Base-by-base conservation (phyloP, 371 early-diverging fungal genomes). In the Mortierella sp. region DNA sequence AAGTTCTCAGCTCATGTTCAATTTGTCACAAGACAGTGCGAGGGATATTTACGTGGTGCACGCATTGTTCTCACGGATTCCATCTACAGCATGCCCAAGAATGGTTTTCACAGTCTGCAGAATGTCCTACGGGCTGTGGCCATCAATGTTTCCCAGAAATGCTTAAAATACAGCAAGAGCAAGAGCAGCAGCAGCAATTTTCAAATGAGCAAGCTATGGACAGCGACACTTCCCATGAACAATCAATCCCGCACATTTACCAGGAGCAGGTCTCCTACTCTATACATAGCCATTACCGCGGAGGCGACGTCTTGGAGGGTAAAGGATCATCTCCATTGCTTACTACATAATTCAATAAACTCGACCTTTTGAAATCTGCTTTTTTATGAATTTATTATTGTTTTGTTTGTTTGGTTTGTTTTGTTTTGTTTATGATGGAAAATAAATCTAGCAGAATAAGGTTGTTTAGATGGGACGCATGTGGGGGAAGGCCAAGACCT, bases 401-500 rank as follows among this genome's bases (percentile, higher is more conserved):
- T 0, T 5, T 35, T 16, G 43, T n/a, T n/a, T n/a, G 14, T 43
- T 43, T 43, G 3, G 43, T 14, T 52, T 52, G n/a, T 0, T n/a
- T n/a, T 52, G 20, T 22, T n/a, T 22, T 52, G 9, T 52, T 52
- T 8, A n/a, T n/a, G 20, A 52, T 4, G 20, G 9, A 52, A 20
- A 52, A 9, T 18, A 18, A 24, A 52, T 22, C 52, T 22, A 9
- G 52, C 24, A 4, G 20, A 52, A 22, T 52, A n/a, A 52, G n/a
- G 62, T 16, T 30, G 14, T 1, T 57, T 72, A 83, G 45, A 78
- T 20, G 35, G 94, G 95, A 87, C 94, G 93, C 95, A 95, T 95
- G 78, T 92, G 93, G 68, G 99, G 99, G 95, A 99, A 99, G 59
- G 96, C 91, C 62, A 99, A 89, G 37, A 99, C 98, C 88, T 99